phyloP scores from a whole-genome alignment of 2,329 filamentous ascomycete species.

The Colletotrichum liriopes region DNA sequence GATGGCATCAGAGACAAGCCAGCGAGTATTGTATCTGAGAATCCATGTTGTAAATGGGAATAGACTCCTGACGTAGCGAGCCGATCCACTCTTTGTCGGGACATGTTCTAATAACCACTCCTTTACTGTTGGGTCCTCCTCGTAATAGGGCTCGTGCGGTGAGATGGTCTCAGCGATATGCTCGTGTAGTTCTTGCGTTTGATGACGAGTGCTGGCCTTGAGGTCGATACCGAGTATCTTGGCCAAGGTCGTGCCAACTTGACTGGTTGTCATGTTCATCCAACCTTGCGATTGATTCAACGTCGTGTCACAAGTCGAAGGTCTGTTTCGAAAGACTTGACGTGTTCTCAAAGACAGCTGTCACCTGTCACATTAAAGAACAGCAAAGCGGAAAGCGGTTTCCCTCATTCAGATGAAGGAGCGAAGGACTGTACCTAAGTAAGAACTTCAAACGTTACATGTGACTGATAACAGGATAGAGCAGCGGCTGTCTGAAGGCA shows the following conservation, averaged over 20 bases:
- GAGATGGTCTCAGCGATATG: constrained; percentile 20
- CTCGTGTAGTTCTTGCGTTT: constrained; percentile 28
- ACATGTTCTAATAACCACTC: constrained; percentile 73
- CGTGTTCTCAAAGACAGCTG: neutral
- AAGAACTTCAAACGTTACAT: neutral
- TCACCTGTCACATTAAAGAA: constrained; percentile 1
- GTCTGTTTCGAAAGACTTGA: constrained; percentile 16
- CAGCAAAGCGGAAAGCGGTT: neutral
- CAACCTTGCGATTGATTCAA: neutral
- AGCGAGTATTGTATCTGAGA: constrained; percentile 78
- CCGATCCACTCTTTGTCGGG: constrained; percentile 64
- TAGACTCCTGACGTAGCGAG: constrained; percentile 64
- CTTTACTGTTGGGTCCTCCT: constrained; percentile 75
- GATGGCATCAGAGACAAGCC: constrained; percentile 81
- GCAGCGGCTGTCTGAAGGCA: constrained; percentile 33
- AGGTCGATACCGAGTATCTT: constrained; percentile 88
- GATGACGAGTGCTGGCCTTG: constrained; percentile 57
- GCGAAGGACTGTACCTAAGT: neutral
- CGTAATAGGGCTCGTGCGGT: constrained; percentile 58
- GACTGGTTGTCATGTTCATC: constrained; percentile 55
- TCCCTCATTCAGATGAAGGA: constrained; percentile 14
- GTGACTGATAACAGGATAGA: constrained; percentile 19
- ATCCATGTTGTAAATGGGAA: constrained; percentile 83
- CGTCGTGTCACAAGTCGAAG: neutral
- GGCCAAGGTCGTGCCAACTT: constrained; percentile 80